These are phyloP conservation scores for Chlorella sp. DNA, from an alignment of 139 green algal species.

Conservation along the genomic window DNA sequence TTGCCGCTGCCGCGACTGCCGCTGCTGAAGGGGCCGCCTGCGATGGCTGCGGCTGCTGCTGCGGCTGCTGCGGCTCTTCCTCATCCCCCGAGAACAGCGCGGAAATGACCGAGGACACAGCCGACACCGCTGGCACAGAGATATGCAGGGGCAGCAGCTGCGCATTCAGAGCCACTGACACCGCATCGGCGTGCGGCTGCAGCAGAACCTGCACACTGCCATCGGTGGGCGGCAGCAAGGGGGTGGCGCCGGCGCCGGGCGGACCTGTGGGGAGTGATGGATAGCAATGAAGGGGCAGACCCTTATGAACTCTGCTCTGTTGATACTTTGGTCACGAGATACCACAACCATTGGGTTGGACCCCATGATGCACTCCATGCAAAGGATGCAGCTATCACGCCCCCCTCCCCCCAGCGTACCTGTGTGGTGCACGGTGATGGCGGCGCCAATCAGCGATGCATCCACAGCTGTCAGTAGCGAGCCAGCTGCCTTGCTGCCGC, in stretches of 20 bases:
- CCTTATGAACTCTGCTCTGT: too few species aligned
- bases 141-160: conserved; percentile 13
- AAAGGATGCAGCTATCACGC: too few species aligned
- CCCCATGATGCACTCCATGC: too few species aligned
- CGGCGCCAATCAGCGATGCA: conserved; percentile 30
- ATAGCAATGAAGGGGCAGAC: too few species aligned
- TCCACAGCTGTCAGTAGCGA: conserved; percentile 20
- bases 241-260: background rate
- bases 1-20: background rate
- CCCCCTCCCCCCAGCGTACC: background rate
- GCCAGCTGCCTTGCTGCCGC: background rate
- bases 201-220: conserved; percentile 31
- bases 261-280: conserved; percentile 3
- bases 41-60: background rate
- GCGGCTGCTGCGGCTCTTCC: background rate
- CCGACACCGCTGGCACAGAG: conserved; percentile 21
- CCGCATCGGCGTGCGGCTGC: background rate
- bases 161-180: background rate
- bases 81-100: background rate
- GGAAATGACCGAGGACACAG: background rate
- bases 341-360: too few species aligned
- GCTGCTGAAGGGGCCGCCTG: background rate
- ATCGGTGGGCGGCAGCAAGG: conserved; percentile 21
- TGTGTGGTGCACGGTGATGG: conserved; percentile 17
- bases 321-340: too few species aligned